A percentile compares a stretch with the other conserved stretches of the same genome.
phyloP scores from a whole-genome alignment of 2,329 filamentous ascomycete species.

The Colletotrichum salicis region DNA sequence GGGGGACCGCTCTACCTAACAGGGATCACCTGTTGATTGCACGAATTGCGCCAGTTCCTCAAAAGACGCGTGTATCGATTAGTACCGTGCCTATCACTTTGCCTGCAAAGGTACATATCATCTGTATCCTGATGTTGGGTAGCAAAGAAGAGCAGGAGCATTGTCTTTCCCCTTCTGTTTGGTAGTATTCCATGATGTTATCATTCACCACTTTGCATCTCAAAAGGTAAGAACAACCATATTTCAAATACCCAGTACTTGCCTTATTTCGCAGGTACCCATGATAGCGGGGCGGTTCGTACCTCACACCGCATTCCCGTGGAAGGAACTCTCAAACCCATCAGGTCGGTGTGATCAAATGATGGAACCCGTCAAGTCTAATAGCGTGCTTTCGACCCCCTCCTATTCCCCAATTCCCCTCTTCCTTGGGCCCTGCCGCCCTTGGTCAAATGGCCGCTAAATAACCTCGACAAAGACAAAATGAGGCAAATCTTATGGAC shows the following conservation, averaged over 20 bases:
- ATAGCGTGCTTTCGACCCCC: slow-evolving; percentile 26
- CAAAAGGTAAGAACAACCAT: not conserved
- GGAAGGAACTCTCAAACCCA: not conserved
- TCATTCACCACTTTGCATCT: not conserved
- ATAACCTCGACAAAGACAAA: slow-evolving; percentile 26
- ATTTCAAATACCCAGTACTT: not conserved
- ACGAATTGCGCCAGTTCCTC: not conserved
- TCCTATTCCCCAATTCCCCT: slow-evolving; percentile 19
- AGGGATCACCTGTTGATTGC: slow-evolving; percentile 24
- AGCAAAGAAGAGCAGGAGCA: not conserved
- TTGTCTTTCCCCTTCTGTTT: not conserved
- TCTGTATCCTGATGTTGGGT: not conserved
- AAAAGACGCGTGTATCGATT: not conserved
- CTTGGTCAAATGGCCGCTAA: slow-evolving; percentile 22
- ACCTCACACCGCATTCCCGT: slow-evolving; percentile 19
- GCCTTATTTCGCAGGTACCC: not conserved
- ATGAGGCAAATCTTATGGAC: slow-evolving; percentile 32
- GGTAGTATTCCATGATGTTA: not conserved
- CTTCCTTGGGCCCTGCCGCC: not conserved
- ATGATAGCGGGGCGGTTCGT: not conserved
- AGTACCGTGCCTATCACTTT: not conserved
- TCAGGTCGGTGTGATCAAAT: slow-evolving; percentile 30
- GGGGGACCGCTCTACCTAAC: slow-evolving; percentile 2
- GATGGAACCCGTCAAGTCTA: slow-evolving; percentile 29
- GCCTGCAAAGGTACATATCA: not conserved